These are phyloP conservation scores for Sanguinoderma infundibulare DNA, from an alignment of 1,284 basidiomycete species.

Conservation along the genomic window DNA sequence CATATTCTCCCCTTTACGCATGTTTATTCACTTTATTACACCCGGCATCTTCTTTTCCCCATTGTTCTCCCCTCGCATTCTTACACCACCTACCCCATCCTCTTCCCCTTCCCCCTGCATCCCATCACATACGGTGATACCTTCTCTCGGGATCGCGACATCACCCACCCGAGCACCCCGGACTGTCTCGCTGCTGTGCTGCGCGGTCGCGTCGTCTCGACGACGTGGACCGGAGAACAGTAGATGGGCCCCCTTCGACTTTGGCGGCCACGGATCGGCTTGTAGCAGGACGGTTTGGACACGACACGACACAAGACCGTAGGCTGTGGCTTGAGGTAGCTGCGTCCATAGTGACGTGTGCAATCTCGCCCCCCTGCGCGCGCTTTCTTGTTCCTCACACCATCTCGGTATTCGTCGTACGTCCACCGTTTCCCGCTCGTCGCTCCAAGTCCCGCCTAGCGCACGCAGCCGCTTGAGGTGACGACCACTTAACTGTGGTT, in stretches of 20 bases:
- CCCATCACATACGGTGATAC: constrained; percentile 27
- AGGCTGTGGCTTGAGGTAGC: constrained; percentile 53
- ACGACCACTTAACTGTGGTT: constrained; percentile 80
- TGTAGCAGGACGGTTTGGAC: constrained; percentile 47
- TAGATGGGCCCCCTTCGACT: constrained; percentile 46
- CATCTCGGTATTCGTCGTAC: constrained; percentile 38
- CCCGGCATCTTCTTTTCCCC: constrained; percentile 40
- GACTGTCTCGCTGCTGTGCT: constrained; percentile 55
- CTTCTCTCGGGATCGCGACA: constrained; percentile 25
- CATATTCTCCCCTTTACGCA: constrained; percentile 40
- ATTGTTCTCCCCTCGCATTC: constrained; percentile 20
- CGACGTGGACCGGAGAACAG: constrained; percentile 24
- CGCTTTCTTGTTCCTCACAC: constrained; percentile 57
- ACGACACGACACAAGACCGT: constrained; percentile 75
- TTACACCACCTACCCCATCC: constrained; percentile 10
- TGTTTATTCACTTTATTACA: constrained; percentile 45
- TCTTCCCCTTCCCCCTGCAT: constrained; percentile 14
- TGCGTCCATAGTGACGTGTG: constrained; percentile 46
- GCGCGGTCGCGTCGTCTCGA: constrained; percentile 36
- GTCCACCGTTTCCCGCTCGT: constrained; percentile 44
- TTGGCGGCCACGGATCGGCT: constrained; percentile 46
- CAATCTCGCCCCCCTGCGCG: constrained; percentile 56
- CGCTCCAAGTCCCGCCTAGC: constrained; percentile 54
- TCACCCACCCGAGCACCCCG: constrained; percentile 29
- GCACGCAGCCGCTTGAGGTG: constrained; percentile 49